Conservation (phyloP, 768 basidiomycete species). For the Amanita subjunquillea region DNA sequence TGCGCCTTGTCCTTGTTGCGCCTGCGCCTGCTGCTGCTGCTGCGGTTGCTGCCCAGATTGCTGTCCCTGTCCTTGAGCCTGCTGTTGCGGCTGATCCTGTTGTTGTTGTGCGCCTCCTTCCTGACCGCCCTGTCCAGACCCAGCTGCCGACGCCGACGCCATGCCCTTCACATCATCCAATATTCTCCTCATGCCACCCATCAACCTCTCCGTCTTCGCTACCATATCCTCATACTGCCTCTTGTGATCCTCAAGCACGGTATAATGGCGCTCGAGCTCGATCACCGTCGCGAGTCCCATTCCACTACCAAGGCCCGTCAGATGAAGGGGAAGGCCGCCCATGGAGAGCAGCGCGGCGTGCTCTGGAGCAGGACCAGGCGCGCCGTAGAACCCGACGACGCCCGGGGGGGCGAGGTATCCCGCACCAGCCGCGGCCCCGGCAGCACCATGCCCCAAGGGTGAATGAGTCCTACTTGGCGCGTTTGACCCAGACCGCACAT, state of each 20-base stretch:
- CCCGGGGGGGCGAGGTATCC: constrained; percentile 31
- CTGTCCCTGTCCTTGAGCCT: not conserved
- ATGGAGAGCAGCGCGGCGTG: constrained; percentile 18
- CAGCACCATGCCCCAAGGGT: constrained; percentile 41
- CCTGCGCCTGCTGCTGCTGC: not conserved
- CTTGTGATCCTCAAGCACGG: constrained; percentile 52
- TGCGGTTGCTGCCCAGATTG: not conserved
- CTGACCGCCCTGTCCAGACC: constrained; percentile 2
- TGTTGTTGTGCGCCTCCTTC: constrained; percentile 10
- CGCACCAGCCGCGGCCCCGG: constrained; percentile 16
- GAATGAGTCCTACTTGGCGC: constrained; percentile 69
- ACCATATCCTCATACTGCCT: constrained; percentile 63
- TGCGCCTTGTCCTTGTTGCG: not conserved
- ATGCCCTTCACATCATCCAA: constrained; percentile 62
- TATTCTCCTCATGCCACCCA: constrained; percentile 61
- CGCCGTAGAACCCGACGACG: constrained; percentile 14
- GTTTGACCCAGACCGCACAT: constrained; percentile 53
- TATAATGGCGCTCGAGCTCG: constrained; percentile 68
- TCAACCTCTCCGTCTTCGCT: constrained; percentile 62
- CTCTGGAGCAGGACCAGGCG: constrained; percentile 1
- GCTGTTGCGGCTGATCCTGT: constrained; percentile 1
- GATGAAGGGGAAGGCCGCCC: constrained; percentile 27
- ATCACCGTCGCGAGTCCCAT: constrained; percentile 31
- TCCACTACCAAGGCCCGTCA: constrained; percentile 10
- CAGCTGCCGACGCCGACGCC: constrained; percentile 9